A percentile compares a stretch with the other conserved stretches of the same genome.
phyloP scores from a whole-genome alignment of 1,139 yeast genomes.

The Candida sanyaensis region DNA sequence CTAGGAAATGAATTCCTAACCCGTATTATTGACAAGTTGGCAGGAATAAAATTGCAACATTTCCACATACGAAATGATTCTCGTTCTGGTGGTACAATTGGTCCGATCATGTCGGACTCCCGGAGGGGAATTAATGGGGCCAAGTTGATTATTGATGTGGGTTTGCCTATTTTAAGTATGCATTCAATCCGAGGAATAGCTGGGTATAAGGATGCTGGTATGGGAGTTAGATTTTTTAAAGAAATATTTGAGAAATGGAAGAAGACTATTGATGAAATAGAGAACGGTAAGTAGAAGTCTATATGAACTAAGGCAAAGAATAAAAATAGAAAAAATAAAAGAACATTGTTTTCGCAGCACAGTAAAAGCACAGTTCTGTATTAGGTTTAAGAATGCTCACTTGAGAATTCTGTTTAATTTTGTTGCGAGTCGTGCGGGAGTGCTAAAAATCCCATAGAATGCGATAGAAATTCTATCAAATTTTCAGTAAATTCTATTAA shows the following conservation, averaged over 20 bases:
- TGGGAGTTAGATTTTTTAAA: slow-evolving; percentile 64
- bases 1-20: slow-evolving; percentile 67
- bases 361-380: too few species aligned
- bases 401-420: slow-evolving; percentile 1
- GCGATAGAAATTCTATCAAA: slow-evolving; percentile 1
- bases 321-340: too few species aligned
- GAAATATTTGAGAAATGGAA: slow-evolving; percentile 67
- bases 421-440: slow-evolving; percentile 1
- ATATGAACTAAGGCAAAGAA: too few species aligned
- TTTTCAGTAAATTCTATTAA: background rate
- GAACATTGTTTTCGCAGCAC: background rate
- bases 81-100: slow-evolving; percentile 80
- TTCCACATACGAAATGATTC: slow-evolving; percentile 73
- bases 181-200: slow-evolving; percentile 78
- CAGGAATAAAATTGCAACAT: slow-evolving; percentile 65
- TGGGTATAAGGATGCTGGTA: slow-evolving; percentile 68
- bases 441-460: background rate
- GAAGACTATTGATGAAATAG: slow-evolving; percentile 15
- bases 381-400: background rate
- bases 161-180: slow-evolving; percentile 79
- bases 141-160: slow-evolving; percentile 68
- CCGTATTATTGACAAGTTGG: slow-evolving; percentile 57
- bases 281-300: background rate
- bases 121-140: slow-evolving; percentile 56
- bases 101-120: slow-evolving; percentile 62